Base-by-base conservation (phyloP, 306 rosid species). In the Fragaria iinumae region DNA sequence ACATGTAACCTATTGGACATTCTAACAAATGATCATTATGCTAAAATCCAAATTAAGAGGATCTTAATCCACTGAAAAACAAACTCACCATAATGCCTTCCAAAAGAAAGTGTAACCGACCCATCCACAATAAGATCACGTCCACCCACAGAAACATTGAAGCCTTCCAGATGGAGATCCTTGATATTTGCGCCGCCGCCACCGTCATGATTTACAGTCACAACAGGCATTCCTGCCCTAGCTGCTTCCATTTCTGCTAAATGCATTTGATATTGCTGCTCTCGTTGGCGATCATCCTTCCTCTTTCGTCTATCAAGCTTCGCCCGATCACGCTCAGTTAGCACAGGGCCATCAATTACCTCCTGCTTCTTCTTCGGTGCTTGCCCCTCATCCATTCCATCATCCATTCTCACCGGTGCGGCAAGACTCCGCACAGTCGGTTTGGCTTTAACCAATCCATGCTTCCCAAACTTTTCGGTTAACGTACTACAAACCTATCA, bases 51-150 rank as follows among this genome's bases (percentile, higher is more conserved):
- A 66, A 47, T 47, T 11, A 29, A 49, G 76, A 67, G 49, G 3
- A 34, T 17, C 20, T 6, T 45, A 59, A 59, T 41, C 29, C 66
- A 74, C 13, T 21, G 45, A 44, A 67, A 34, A 73, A 12, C 17
- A 80, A 81, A 88, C 81, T 79, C 78, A 90, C 99, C 99, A 77
- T 95, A 95, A 73, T 95, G 99, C 80, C 99, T 84, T 86, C 99
- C 99, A 80, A 82, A 92, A 5, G 99, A 84, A 76, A 95, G 99
- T 2, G 97, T 95, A 70, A 95, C 87, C 34, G 88, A 75, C 71
- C 99, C 96, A 73, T 95, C 99, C 63, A 92, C 96, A 79, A 95
- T 95, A 52, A 95, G 92, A 82, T 95, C 99, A 63, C 97, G 97
- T 38, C 99, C 99, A 76, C 99, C 99, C 78, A 95, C 92, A 80